These are phyloP conservation scores for Dorcoceras hygrometricum DNA, from an alignment of 257 asterid species.

Conservation along the genomic window DNA sequence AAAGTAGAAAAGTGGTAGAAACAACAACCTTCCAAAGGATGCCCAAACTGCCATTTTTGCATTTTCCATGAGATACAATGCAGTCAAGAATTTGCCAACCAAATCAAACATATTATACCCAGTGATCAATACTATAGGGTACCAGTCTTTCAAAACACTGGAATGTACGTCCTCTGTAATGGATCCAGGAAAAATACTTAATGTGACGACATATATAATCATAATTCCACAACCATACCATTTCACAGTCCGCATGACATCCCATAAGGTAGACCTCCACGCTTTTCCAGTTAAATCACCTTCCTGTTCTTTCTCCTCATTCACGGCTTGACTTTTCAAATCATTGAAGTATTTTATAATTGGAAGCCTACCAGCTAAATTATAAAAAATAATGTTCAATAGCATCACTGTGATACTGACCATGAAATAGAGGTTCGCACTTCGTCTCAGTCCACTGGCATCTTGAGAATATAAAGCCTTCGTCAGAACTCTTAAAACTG, in stretches of 20 bases:
- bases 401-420: constrained; percentile 71
- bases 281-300: constrained; percentile 61
- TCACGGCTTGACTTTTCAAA: constrained; percentile 58
- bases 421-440: constrained; percentile 83
- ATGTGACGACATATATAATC: constrained; percentile 66
- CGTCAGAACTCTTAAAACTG: constrained; percentile 66
- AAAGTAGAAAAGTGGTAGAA: constrained; percentile 73
- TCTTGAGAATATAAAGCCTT: constrained; percentile 86
- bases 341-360: constrained; percentile 65
- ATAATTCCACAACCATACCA: constrained; percentile 71
- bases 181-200: constrained; percentile 86
- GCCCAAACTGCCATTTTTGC: constrained; percentile 63
- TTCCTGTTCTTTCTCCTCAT: constrained; percentile 63
- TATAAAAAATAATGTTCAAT: constrained; percentile 66
- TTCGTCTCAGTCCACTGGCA: constrained; percentile 69
- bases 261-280: constrained; percentile 72
- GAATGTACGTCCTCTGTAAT: constrained; percentile 94
- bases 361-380: constrained; percentile 75
- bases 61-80: constrained; percentile 55
- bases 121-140: constrained; percentile 71
- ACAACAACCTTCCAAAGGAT: constrained; percentile 65
- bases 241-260: constrained; percentile 66
- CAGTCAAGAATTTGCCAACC: constrained; percentile 67
- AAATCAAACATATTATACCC: constrained; percentile 77
- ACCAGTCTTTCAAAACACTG: constrained; percentile 68